Evolutionary conservation across 495 filamentous ascomycete genomes (phyloP), one percentile per base, ranked within the genome.

Genomic region (Massariosphaeria phaeospora): DNA sequence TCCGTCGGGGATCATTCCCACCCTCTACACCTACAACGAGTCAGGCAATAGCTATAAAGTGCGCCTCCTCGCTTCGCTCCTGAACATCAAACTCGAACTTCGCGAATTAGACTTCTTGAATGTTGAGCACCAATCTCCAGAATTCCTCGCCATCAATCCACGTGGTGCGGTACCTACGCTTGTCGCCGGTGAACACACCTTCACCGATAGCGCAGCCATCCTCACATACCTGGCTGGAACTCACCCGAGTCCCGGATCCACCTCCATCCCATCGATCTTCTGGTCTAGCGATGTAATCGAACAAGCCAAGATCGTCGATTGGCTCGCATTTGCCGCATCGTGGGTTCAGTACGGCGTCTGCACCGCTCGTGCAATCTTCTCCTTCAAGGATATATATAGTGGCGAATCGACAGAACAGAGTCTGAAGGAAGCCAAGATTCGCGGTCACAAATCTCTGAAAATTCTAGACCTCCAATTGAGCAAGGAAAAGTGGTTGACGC

Each of bases 11-110:
- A 12, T 21, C 7, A 7, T 34, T 13, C 48, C 48, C 40, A 51
- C 31, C 15, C 48, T 51, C 0, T 51, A 51, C 48, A 39, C n/a
- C 7, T 24, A 26, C 30, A 29, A 29, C 12, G 38, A 54, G 12
- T 54, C 50, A 13, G 50, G 39, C 50, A 46, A 45, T 25, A 48
- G 39, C 50, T 54, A 54, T 40, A 54, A 54, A 46, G 25, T 45
- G 17, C 50, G 38, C 24, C 50, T 54, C 50, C 50, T 54, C 25
- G 50, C 50, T 13, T 17, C 50, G 17, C 50, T 45, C 30, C 50
- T 54, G n/a, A n/a, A 31, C 39, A 54, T 54, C 26, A 20, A 26
- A 10, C 50, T 54, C 29, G 15, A 48, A 4, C 13, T 6, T 8
- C 13, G 44, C 40, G 39, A 45, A 29, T 8, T 54, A 12, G 50